A percentile compares a stretch with the other conserved stretches of the same genome.
Evolutionary conservation across 768 basidiomycete species (phyloP).

Genomic region (Leccinum rimulosum): DNA sequence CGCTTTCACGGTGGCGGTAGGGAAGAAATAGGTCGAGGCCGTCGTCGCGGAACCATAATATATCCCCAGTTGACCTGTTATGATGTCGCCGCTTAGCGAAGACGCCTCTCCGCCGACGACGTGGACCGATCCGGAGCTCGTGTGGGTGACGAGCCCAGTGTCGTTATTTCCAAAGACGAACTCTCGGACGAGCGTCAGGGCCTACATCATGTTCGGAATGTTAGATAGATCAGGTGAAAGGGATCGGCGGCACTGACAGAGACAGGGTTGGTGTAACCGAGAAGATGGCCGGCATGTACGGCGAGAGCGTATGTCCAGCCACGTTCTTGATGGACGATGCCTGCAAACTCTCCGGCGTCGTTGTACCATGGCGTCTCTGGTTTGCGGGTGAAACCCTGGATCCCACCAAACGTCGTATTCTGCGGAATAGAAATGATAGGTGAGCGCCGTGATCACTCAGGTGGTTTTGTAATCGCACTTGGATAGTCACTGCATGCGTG

Average conservation of each 20-base stretch:
- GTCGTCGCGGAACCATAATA: conserved; percentile 51
- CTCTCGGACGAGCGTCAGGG: conserved; percentile 58
- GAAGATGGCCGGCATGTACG: conserved; percentile 39
- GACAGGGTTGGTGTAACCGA: conserved; percentile 36
- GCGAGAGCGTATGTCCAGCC: conserved; percentile 48
- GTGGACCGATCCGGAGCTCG: conserved; percentile 17
- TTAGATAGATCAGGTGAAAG: background rate
- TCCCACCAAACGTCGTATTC: conserved; percentile 80
- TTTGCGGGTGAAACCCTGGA: conserved; percentile 67
- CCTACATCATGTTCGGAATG: conserved; percentile 35
- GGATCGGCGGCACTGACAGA: conserved; percentile 40
- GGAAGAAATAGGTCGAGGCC: conserved; percentile 53
- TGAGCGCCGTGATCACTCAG: background rate
- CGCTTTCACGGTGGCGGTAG: conserved; percentile 52
- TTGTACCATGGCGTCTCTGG: conserved; percentile 70
- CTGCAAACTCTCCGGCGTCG: conserved; percentile 56
- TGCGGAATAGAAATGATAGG: conserved; percentile 20
- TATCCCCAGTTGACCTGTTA: conserved; percentile 58
- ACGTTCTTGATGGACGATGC: conserved; percentile 74
- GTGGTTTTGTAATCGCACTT: conserved; percentile 34
- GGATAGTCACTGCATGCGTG: conserved; percentile 48
- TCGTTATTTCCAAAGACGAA: conserved; percentile 63
- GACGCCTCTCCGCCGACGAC: conserved; percentile 53
- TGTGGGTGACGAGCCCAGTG: conserved; percentile 51
- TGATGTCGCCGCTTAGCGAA: conserved; percentile 41